A percentile compares a stretch with the other conserved stretches of the same genome.
Evolutionary conservation across 306 rosid genomes (phyloP).

Genomic region (Adenanthera pavonina): DNA sequence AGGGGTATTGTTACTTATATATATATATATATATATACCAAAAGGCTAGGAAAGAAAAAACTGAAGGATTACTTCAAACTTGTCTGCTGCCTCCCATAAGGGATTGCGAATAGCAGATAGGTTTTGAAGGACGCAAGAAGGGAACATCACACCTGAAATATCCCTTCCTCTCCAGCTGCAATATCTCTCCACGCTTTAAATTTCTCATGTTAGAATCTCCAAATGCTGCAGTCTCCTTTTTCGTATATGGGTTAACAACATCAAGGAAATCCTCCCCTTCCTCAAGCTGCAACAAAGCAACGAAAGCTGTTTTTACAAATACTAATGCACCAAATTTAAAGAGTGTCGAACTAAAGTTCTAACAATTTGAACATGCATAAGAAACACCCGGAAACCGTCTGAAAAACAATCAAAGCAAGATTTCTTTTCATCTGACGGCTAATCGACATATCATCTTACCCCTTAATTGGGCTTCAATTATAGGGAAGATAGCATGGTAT

Average conservation of each 20-base stretch:
- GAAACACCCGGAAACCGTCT: neutral
- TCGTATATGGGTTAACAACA: slow-evolving; percentile 81
- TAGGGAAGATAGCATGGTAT: slow-evolving; percentile 25
- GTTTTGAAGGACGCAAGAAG: slow-evolving; percentile 66
- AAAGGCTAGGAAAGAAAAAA: neutral
- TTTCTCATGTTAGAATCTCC: slow-evolving; percentile 88
- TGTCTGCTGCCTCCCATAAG: slow-evolving; percentile 86
- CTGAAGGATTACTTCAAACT: slow-evolving; percentile 49
- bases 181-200: slow-evolving; percentile 69
- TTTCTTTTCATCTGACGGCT: neutral
- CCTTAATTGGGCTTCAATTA: slow-evolving; percentile 8
- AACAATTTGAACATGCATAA: neutral
- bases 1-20: neutral
- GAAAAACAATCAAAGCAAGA: neutral
- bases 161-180: slow-evolving; percentile 98
- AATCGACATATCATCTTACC: neutral
- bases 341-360: neutral
- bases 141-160: slow-evolving; percentile 91
- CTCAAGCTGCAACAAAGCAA: slow-evolving; percentile 72
- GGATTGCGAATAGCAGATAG: slow-evolving; percentile 71
- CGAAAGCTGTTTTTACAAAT: neutral
- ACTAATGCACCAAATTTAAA: neutral
- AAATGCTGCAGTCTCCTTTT: slow-evolving; percentile 72
- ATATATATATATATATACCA: no score
- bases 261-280: slow-evolving; percentile 84